Conservation (phyloP, 73 alveolate genomes). For the Paramecium caudatum region DNA sequence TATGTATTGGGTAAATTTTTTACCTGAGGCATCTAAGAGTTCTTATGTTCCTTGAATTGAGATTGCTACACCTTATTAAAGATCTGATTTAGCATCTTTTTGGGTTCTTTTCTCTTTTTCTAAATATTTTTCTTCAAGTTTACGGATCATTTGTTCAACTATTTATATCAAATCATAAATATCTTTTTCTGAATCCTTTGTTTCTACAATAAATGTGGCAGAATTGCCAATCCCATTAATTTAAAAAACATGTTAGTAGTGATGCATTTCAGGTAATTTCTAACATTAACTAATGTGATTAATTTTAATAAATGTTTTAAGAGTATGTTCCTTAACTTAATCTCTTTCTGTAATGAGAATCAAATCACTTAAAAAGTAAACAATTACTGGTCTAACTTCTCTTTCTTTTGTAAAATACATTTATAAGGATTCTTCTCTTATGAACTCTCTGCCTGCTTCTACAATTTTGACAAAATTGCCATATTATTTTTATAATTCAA, state of each 20-base stretch:
- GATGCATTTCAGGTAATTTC: conserved; percentile 14
- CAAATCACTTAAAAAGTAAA: conserved; percentile 45
- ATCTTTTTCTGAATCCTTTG: neutral
- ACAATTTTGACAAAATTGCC: neutral
- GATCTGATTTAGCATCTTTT: neutral
- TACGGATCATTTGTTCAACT: neutral
- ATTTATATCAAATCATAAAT: neutral
- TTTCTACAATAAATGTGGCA: neutral
- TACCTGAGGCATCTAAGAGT: neutral
- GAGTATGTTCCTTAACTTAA: conserved; percentile 14
- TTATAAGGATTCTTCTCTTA: conserved; percentile 19
- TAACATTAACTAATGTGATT: neutral
- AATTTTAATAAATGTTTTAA: neutral
- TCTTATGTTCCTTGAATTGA: conserved; percentile 26
- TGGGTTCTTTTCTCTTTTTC: neutral
- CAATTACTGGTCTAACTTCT: neutral
- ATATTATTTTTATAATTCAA: conserved; percentile 50
- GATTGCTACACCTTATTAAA: neutral
- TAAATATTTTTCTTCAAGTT: neutral
- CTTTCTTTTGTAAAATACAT: conserved; percentile 10
- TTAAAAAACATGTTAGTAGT: conserved; percentile 22
- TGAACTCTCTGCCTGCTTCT: conserved; percentile 27
- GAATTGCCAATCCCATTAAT: neutral
- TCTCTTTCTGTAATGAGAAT: conserved; percentile 52
- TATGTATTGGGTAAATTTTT: conserved; percentile 4